A percentile compares a stretch with the other conserved stretches of the same genome.
These are phyloP conservation scores for Colletotrichum australisinense DNA, from an alignment of 2,329 filamentous ascomycete genomes.

Conservation along the genomic window DNA sequence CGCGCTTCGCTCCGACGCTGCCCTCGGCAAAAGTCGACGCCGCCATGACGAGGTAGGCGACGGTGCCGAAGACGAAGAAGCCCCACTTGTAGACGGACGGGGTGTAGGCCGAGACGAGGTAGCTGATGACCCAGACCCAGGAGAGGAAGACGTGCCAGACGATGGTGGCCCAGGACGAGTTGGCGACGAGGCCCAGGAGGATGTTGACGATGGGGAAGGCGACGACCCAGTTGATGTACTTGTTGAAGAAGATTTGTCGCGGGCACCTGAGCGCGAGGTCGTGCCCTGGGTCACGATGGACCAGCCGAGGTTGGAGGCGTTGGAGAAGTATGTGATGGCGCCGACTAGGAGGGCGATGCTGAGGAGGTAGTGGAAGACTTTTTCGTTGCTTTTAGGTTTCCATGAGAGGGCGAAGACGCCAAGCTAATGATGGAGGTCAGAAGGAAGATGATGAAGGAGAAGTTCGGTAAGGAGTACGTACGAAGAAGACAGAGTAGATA, in stretches of 20 bases:
- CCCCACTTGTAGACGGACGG: conserved; percentile 67
- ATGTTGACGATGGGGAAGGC: conserved; percentile 58
- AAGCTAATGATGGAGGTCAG: conserved; percentile 46
- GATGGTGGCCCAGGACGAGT: conserved; percentile 67
- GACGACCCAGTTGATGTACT: conserved; percentile 67
- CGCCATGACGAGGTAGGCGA: conserved; percentile 59
- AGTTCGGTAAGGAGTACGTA: conserved; percentile 42
- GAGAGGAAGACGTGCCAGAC: conserved; percentile 60
- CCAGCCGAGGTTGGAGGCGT: conserved; percentile 63
- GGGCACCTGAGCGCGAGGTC: conserved; percentile 43
- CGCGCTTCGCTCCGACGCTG: conserved; percentile 49
- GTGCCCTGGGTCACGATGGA: conserved; percentile 51
- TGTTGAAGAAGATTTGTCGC: conserved; percentile 66
- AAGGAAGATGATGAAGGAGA: no score
- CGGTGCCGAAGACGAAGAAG: conserved; percentile 64
- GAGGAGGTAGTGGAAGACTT: conserved; percentile 68
- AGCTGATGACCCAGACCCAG: conserved; percentile 64
- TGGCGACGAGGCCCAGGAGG: conserved; percentile 61
- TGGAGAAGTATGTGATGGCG: conserved; percentile 61
- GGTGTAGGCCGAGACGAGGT: conserved; percentile 61
- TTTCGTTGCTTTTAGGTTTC: conserved; percentile 57
- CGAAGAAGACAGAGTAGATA: conserved; percentile 59
- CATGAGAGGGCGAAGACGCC: conserved; percentile 53
- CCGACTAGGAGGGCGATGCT: conserved; percentile 60
- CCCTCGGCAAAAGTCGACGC: conserved; percentile 55